Evolutionary conservation across 768 basidiomycete species (phyloP), one percentile per base, ranked within the genome.

Genomic region (Macrolepiota dolichaula): DNA sequence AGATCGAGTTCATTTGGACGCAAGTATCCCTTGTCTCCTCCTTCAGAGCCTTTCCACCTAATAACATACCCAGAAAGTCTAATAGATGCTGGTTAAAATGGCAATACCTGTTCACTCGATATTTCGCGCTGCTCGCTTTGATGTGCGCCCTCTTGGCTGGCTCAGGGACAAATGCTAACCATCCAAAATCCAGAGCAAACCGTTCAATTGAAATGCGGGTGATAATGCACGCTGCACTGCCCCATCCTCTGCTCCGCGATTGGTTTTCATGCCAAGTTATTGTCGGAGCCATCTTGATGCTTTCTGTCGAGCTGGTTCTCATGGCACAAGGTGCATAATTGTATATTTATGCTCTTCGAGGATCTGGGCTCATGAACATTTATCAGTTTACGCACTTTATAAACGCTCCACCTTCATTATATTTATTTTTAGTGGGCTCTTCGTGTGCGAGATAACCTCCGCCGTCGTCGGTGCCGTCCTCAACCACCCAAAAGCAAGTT

Each of bases 1-100:
- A 77, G 64, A 72, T 77, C 36, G 63, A 69, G 24, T 63, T 64
- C 25, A 71, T 77, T 15, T 77, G 76, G 76, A 64, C 69, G 74
- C 73, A 58, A 64, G 75, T 68, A 46, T 13, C 47, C 25, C 15
- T 10, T 35, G 25, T 49, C 11, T 9, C 36, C 13, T 32, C 24
- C n/a, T 36, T 24, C 24, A 9, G 24, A 22, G 17, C 11, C 27
- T 22, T 15, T 37, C 27, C 36, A 27, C 36, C 53, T 52, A 32
- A 46, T 19, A 15, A 32, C n/a, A 17, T 7, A 22, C 38, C 49
- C n/a, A 70, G 68, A 7, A 71, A 67, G 63, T 66, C 69, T 4
- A 57, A 63, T 19, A 38, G 37, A 4, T 62, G 64, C 10, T 71
- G 68, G 61, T 68, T 73, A 24, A 74, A 72, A 62, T 71, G 70